Base-by-base conservation (phyloP, 2,329 filamentous ascomycete species). In the Colletotrichum destructivum region DNA sequence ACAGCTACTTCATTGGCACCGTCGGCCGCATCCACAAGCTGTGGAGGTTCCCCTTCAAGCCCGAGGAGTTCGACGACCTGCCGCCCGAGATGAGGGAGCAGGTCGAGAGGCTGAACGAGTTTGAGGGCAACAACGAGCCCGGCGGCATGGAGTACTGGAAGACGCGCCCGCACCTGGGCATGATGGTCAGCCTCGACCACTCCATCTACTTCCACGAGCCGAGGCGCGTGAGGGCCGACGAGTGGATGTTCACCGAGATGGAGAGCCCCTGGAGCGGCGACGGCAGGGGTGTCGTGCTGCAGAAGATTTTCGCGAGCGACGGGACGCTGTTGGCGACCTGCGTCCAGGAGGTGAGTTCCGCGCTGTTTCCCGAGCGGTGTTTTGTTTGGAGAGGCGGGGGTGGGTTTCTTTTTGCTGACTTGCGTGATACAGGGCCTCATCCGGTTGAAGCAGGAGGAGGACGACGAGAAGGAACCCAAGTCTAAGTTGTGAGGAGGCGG, bases 1-100 rank as follows among this genome's bases (percentile, higher is more conserved):
- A 98, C 83, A 93, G 89, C 79, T 96, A 94, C 84, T 98, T 99
- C 83, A 95, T 98, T 81, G 95, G 94, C 49, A 98, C 95, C 2
- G 90, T 98, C 9, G 87, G 92, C 38, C 90, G 94, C 23, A 91
- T 95, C 66, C 95, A 98, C 81, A 88, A 90, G 68, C 87, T 98
- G 46, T 95, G 93, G 88, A 88, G 93, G 16, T 94, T 93, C 79
- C 89, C 88, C 1, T 88, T 86, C 60, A 73, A 84, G 15, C 86
- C 86, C 2, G 82, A 87, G 66, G 85, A 89, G 46, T 84, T 91
- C n/a, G 84, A 87, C n/a, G 78, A 81, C 16, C 81, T 89, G 71
- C 79, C 88, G 16, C 81, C 82, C 59, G 83, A 83, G 38, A 66
- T 83, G 66, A 78, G 80, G 69, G 77, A 79, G 35, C 79, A 82